A percentile compares a stretch with the other conserved stretches of the same genome.
Conservation (phyloP, 805 yeast species). For the Saturnispora silvae region DNA sequence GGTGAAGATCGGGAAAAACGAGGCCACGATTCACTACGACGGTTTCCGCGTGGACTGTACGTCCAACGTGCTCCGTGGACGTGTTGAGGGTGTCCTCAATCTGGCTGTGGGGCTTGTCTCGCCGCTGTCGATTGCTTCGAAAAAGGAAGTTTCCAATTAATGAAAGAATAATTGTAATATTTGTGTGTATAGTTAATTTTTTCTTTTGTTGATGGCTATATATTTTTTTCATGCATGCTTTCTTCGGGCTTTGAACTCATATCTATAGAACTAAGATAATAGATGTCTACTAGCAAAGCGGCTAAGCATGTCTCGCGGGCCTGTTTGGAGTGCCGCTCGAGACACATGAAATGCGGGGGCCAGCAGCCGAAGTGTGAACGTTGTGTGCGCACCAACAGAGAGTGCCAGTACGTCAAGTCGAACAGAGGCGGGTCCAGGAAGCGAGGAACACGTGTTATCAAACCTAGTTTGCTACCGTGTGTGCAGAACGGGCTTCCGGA, state of each 20-base stretch:
- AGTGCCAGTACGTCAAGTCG: constrained; percentile 40
- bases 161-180: background rate
- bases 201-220: too few species aligned
- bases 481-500: constrained; percentile 19
- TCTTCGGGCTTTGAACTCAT: constrained; percentile 8
- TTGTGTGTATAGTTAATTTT: too few species aligned
- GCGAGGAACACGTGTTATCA: constrained; percentile 29
- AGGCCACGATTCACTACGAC: constrained; percentile 57
- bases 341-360: constrained; percentile 44
- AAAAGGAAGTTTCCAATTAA: background rate
- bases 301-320: constrained; percentile 36
- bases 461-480: constrained; percentile 20
- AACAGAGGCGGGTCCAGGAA: constrained; percentile 44
- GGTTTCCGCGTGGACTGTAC: constrained; percentile 59
- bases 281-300: background rate
- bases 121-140: constrained; percentile 42
- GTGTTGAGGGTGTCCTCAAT: constrained; percentile 71
- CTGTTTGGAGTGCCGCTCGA: constrained; percentile 40
- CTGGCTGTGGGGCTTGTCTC: constrained; percentile 77
- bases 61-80: constrained; percentile 65
- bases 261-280: too few species aligned
- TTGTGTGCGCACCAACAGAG: constrained; percentile 27
- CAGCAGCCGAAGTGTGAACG: constrained; percentile 34
- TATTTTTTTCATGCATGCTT: too few species aligned
- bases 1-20: constrained; percentile 64